phyloP scores from a whole-genome alignment of 2,329 filamentous ascomycete species.

The Colletotrichum sp. region DNA sequence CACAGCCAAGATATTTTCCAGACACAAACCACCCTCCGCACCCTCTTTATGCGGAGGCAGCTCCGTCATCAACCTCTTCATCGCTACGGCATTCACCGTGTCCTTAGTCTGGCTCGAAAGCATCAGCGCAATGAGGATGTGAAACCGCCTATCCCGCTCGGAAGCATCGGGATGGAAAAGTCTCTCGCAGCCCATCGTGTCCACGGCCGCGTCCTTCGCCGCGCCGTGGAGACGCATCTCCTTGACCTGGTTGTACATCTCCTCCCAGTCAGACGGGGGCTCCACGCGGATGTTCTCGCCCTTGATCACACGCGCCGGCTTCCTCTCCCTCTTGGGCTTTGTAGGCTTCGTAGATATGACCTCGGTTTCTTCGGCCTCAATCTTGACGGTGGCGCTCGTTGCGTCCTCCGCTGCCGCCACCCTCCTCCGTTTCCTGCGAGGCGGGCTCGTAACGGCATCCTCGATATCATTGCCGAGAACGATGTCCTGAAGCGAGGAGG shows the following conservation, averaged over 20 bases:
- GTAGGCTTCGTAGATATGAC: constrained; percentile 21
- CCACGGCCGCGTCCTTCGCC: constrained; percentile 81
- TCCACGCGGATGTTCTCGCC: constrained; percentile 43
- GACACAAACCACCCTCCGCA: constrained; percentile 62
- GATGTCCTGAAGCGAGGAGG: not conserved
- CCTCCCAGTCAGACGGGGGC: constrained; percentile 84
- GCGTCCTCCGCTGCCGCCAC: constrained; percentile 31
- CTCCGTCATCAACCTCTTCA: constrained; percentile 78
- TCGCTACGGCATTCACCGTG: constrained; percentile 84
- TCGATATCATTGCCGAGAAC: constrained; percentile 58
- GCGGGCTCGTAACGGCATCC: constrained; percentile 46
- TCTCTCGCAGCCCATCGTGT: constrained; percentile 95
- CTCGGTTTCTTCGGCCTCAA: constrained; percentile 37
- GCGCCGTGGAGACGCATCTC: constrained; percentile 70
- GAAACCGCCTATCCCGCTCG: constrained; percentile 71
- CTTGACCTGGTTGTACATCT: constrained; percentile 78
- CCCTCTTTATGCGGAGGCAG: constrained; percentile 59
- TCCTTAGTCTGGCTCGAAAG: constrained; percentile 93
- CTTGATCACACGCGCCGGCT: constrained; percentile 48
- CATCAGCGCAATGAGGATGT: constrained; percentile 89
- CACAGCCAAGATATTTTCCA: constrained; percentile 79
- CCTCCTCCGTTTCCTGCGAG: constrained; percentile 54
- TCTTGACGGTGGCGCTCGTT: constrained; percentile 35
- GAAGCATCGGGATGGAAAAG: constrained; percentile 62
- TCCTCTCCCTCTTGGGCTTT: constrained; percentile 39